Evolutionary conservation across 2,329 filamentous ascomycete genomes (phyloP).

Genomic region (Fusarium sp.): DNA sequence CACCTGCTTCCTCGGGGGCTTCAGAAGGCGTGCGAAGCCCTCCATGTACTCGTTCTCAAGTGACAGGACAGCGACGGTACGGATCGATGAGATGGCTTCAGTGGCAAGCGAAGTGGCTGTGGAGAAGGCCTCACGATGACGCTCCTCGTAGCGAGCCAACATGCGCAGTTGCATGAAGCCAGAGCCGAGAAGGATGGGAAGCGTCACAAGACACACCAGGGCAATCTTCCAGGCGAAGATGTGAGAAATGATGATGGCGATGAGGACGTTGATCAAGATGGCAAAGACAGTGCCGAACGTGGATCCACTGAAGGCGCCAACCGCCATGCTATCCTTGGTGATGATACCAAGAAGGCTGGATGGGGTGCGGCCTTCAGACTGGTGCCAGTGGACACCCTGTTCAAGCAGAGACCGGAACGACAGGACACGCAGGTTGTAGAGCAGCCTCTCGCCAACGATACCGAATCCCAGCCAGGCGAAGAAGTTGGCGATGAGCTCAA

Average conservation of each 20-base stretch:
- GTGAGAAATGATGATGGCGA: slow-evolving; percentile 77
- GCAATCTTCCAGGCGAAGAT: slow-evolving; percentile 84
- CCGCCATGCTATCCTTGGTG: slow-evolving; percentile 76
- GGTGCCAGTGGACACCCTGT: slow-evolving; percentile 79
- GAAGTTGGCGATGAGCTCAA: slow-evolving; percentile 67
- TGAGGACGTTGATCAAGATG: slow-evolving; percentile 76
- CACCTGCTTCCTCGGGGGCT: slow-evolving; percentile 68
- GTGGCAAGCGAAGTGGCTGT: slow-evolving; percentile 40
- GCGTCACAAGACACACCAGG: slow-evolving; percentile 77
- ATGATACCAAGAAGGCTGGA: slow-evolving; percentile 76
- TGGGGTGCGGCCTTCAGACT: slow-evolving; percentile 73
- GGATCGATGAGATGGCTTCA: slow-evolving; percentile 39
- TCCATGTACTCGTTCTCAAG: slow-evolving; percentile 66
- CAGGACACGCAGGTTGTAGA: slow-evolving; percentile 74
- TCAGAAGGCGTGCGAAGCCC: slow-evolving; percentile 67
- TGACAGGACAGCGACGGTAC: slow-evolving; percentile 56
- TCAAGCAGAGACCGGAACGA: slow-evolving; percentile 76
- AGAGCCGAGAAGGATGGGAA: slow-evolving; percentile 77
- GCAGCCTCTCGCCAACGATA: slow-evolving; percentile 71
- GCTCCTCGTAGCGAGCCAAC: slow-evolving; percentile 73
- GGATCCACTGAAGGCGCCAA: slow-evolving; percentile 78
- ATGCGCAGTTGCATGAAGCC: slow-evolving; percentile 78
- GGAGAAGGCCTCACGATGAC: slow-evolving; percentile 75
- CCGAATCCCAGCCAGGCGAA: slow-evolving; percentile 68
- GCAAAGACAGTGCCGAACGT: slow-evolving; percentile 79